A percentile compares a stretch with the other conserved stretches of the same genome.
These are phyloP conservation scores for Neobulgaria alba DNA, from an alignment of 2,329 filamentous ascomycete species.

Conservation along the genomic window DNA sequence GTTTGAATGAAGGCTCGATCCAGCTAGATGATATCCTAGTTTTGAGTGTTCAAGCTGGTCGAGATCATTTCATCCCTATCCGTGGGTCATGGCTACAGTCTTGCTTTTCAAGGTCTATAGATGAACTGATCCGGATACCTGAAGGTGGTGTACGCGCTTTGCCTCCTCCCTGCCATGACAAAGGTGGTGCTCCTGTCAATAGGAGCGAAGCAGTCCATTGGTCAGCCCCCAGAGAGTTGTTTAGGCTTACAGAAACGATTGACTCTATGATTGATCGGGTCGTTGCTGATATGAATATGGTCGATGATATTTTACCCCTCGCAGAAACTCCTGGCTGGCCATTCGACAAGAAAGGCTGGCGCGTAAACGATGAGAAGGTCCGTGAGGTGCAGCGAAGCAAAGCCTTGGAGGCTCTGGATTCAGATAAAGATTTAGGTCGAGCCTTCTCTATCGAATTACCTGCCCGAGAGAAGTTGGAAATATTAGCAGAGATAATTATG, in stretches of 20 bases:
- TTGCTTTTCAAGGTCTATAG: slow-evolving; percentile 76
- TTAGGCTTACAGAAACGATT: slow-evolving; percentile 77
- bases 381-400: slow-evolving; percentile 27
- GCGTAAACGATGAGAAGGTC: slow-evolving; percentile 27
- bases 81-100: slow-evolving; percentile 72
- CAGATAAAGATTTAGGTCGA: slow-evolving; percentile 51
- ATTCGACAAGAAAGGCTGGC: slow-evolving; percentile 34
- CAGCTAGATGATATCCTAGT: slow-evolving; percentile 81
- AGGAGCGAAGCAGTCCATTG: slow-evolving; percentile 53
- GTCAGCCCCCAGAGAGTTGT: slow-evolving; percentile 81
- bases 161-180: slow-evolving; percentile 10
- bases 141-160: slow-evolving; percentile 67
- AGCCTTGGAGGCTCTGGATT: slow-evolving; percentile 63
- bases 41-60: slow-evolving; percentile 70
- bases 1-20: slow-evolving; percentile 60
- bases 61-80: slow-evolving; percentile 86
- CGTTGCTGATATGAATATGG: slow-evolving; percentile 53
- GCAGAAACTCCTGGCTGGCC: slow-evolving; percentile 50
- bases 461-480: slow-evolving; percentile 62
- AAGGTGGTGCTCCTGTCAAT: slow-evolving; percentile 23
- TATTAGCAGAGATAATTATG: slow-evolving; percentile 61
- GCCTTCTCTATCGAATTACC: slow-evolving; percentile 55
- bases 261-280: slow-evolving; percentile 47
- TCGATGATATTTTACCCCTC: slow-evolving; percentile 45
- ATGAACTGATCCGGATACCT: slow-evolving; percentile 78